Conservation (phyloP, 176 grass and related monocot species). For the Aegilops bicornis region DNA sequence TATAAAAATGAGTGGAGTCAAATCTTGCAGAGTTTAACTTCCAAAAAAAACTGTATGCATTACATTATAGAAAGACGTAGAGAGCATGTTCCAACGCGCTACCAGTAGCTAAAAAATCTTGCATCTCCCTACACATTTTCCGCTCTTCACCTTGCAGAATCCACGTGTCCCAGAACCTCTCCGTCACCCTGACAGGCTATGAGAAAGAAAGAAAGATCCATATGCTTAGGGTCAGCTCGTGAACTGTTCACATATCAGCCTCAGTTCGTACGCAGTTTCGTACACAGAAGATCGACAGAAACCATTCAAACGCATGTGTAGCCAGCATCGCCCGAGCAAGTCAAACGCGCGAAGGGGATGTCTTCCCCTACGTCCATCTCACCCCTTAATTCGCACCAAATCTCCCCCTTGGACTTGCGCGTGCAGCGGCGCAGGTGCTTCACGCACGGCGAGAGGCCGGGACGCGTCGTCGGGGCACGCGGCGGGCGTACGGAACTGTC, state of each 20-base stretch:
- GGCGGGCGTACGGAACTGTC: constrained; percentile 5
- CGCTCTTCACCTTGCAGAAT: neutral
- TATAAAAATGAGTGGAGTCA: no score
- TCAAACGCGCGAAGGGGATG: neutral
- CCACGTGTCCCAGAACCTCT: neutral
- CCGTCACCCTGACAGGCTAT: neutral
- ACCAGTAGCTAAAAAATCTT: neutral
- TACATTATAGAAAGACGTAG: no score
- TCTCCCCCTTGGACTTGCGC: neutral
- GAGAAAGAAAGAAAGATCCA: neutral
- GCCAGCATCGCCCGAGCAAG: neutral
- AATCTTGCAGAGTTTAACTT: no score
- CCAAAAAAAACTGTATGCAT: no score
- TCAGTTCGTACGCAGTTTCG: neutral
- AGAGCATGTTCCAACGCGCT: neutral
- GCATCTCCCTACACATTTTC: no score
- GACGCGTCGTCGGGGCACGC: neutral
- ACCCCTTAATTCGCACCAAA: neutral
- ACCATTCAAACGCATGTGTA: neutral
- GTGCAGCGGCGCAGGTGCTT: neutral
- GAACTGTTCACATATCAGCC: neutral
- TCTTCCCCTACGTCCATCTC: neutral
- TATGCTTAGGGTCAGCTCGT: neutral
- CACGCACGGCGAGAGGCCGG: neutral
- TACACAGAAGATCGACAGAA: neutral